These are phyloP conservation scores for Xylaria sp. DNA, from an alignment of 2,329 filamentous ascomycete species.

Conservation along the genomic window DNA sequence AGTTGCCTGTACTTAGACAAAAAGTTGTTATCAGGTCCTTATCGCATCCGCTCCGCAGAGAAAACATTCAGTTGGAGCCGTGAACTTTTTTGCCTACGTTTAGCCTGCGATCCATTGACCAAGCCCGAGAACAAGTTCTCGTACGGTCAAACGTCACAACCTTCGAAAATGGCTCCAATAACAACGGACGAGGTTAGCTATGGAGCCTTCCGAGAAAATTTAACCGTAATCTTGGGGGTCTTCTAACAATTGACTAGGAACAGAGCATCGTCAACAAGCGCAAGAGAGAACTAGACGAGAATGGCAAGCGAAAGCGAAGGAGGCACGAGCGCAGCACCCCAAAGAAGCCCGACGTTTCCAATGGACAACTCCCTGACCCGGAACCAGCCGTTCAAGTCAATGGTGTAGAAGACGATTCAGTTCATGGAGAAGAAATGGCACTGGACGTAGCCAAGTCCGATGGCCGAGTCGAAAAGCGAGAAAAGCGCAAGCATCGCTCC, in stretches of 20 bases:
- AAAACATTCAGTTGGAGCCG: slow-evolving; percentile 39
- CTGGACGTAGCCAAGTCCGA: slow-evolving; percentile 27
- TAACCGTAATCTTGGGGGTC: not conserved
- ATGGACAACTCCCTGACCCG: slow-evolving; percentile 28
- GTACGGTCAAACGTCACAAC: slow-evolving; percentile 12
- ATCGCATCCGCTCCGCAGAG: slow-evolving; percentile 43
- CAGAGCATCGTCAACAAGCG: slow-evolving; percentile 58
- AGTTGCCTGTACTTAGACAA: not conserved
- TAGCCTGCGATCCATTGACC: slow-evolving; percentile 21
- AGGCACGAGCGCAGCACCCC: slow-evolving; percentile 48
- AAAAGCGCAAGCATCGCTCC: slow-evolving; percentile 36
- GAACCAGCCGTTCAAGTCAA: slow-evolving; percentile 32
- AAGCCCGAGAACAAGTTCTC: not conserved
- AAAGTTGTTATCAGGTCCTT: slow-evolving; percentile 45
- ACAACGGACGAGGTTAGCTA: slow-evolving; percentile 44
- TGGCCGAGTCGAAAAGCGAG: slow-evolving; percentile 28
- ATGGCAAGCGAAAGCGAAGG: slow-evolving; percentile 56
- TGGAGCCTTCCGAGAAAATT: not conserved
- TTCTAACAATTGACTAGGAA: slow-evolving; percentile 31
- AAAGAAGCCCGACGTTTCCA: slow-evolving; percentile 33
- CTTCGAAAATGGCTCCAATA: slow-evolving; percentile 46
- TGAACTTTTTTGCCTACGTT: slow-evolving; percentile 44
- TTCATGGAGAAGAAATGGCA: slow-evolving; percentile 16
- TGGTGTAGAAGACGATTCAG: slow-evolving; percentile 16
- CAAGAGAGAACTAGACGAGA: slow-evolving; percentile 59